Conservation (phyloP, 805 yeast species). For the Spencermartinsiella europaea region DNA sequence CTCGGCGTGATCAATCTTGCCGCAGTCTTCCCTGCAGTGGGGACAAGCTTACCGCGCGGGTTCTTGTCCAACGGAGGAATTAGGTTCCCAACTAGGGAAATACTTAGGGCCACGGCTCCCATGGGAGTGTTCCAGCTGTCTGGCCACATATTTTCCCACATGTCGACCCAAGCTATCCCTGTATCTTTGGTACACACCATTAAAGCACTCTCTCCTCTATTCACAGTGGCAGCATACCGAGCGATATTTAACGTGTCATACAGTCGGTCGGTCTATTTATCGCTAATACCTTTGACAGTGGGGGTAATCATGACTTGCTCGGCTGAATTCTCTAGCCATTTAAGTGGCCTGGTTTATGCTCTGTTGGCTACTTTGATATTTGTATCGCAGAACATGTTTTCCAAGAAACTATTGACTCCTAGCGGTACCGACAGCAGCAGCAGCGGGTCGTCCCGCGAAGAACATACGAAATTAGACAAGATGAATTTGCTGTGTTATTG, state of each 20-base stretch:
- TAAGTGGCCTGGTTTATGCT: slow-evolving; percentile 66
- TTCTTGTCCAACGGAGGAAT: slow-evolving; percentile 27
- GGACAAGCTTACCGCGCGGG: slow-evolving; percentile 34
- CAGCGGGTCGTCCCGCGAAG: no score
- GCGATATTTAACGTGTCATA: slow-evolving; percentile 54
- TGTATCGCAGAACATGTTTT: slow-evolving; percentile 82
- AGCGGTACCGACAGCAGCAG: slow-evolving; percentile 15
- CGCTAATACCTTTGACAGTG: slow-evolving; percentile 68
- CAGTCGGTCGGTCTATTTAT: slow-evolving; percentile 61
- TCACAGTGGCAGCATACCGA: slow-evolving; percentile 78
- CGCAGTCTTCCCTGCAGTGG: slow-evolving; percentile 28
- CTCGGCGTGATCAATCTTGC: slow-evolving; percentile 38
- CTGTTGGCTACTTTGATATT: slow-evolving; percentile 64
- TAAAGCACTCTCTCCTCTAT: slow-evolving; percentile 84
- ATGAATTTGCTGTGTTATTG: slow-evolving; percentile 76
- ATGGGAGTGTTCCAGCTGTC: slow-evolving; percentile 92
- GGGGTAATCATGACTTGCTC: slow-evolving; percentile 74
- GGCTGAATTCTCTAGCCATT: slow-evolving; percentile 39
- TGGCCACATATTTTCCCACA: slow-evolving; percentile 88
- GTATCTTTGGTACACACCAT: slow-evolving; percentile 94
- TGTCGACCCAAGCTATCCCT: slow-evolving; percentile 86
- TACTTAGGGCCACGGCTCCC: slow-evolving; percentile 56
- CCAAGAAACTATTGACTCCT: slow-evolving; percentile 68
- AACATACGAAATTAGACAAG: slow-evolving; percentile 56
- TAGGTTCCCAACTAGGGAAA: slow-evolving; percentile 25